These are phyloP conservation scores for Vigna unguiculata DNA, from an alignment of 306 rosid species.

Conservation along the genomic window DNA sequence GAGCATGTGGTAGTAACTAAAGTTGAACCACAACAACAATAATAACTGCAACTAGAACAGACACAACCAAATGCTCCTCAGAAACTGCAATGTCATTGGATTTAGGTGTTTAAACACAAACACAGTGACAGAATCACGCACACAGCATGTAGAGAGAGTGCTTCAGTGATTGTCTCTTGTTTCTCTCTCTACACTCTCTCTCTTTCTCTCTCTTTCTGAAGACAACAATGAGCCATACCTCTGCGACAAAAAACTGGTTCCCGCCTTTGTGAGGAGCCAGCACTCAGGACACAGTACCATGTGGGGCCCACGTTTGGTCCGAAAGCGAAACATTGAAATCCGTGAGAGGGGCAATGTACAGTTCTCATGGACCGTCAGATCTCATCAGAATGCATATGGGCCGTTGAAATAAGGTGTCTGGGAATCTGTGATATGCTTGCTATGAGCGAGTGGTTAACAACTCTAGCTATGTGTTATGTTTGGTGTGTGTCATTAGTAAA, in stretches of 20 bases:
- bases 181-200: conserved; percentile 35
- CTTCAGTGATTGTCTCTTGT: conserved; percentile 31
- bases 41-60: neutral
- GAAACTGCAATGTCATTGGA: conserved; percentile 49
- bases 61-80: conserved; percentile 28
- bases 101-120: conserved; percentile 9
- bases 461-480: conserved; percentile 9
- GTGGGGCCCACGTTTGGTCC: conserved; percentile 69
- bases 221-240: conserved; percentile 50
- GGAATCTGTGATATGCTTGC: conserved; percentile 54
- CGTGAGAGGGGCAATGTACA: conserved; percentile 45
- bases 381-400: neutral
- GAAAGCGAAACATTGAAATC: conserved; percentile 74
- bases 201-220: conserved; percentile 44
- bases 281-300: conserved; percentile 46
- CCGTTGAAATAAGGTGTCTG: conserved; percentile 43
- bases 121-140: conserved; percentile 32
- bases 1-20: neutral
- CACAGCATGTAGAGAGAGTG: conserved; percentile 28
- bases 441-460: conserved; percentile 39
- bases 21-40: conserved; percentile 7
- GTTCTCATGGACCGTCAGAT: conserved; percentile 38
- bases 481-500: conserved; percentile 45
- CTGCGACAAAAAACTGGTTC: conserved; percentile 76
- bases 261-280: conserved; percentile 74